Percentiles rank a stretch among this genome's conserved stretches.
Conservation (phyloP, 2,329 filamentous ascomycete species). For the Pseudocercospora musae region DNA sequence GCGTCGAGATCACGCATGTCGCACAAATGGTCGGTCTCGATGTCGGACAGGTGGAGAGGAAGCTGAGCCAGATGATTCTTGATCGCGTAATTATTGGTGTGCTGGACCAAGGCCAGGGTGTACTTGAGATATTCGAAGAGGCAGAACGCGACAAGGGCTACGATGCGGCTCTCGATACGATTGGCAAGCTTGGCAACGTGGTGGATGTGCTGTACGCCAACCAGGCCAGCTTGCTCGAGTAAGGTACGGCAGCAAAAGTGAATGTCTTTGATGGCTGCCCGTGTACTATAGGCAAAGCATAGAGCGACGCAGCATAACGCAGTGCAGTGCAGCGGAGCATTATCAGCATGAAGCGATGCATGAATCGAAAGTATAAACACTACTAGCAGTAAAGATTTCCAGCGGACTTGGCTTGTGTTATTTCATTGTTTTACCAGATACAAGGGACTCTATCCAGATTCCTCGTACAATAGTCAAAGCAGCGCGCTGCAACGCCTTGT, state of each 20-base stretch:
- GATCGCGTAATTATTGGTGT: slow-evolving; percentile 99
- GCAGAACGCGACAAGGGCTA: slow-evolving; percentile 89
- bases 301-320: slow-evolving; percentile 3
- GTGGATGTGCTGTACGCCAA: slow-evolving; percentile 98
- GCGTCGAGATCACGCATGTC: slow-evolving; percentile 94
- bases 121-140: slow-evolving; percentile 96
- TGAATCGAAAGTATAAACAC: too few species aligned
- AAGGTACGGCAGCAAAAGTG: slow-evolving; percentile 28
- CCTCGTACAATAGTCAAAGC: too few species aligned
- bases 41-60: slow-evolving; percentile 93
- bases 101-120: slow-evolving; percentile 93
- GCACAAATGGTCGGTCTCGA: slow-evolving; percentile 97
- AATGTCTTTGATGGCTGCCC: slow-evolving; percentile 7
- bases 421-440: too few species aligned
- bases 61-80: slow-evolving; percentile 98
- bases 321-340: neutral
- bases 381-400: too few species aligned
- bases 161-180: slow-evolving; percentile 88
- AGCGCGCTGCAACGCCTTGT: too few species aligned
- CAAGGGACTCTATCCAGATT: too few species aligned
- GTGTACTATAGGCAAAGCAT: slow-evolving; percentile 18
- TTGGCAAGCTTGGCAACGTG: slow-evolving; percentile 94
- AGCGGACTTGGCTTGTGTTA: too few species aligned
- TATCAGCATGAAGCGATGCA: neutral
- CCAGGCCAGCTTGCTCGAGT: slow-evolving; percentile 94